These are phyloP conservation scores for Boletus huronensis DNA, from an alignment of 768 basidiomycete genomes.

Conservation along the genomic window DNA sequence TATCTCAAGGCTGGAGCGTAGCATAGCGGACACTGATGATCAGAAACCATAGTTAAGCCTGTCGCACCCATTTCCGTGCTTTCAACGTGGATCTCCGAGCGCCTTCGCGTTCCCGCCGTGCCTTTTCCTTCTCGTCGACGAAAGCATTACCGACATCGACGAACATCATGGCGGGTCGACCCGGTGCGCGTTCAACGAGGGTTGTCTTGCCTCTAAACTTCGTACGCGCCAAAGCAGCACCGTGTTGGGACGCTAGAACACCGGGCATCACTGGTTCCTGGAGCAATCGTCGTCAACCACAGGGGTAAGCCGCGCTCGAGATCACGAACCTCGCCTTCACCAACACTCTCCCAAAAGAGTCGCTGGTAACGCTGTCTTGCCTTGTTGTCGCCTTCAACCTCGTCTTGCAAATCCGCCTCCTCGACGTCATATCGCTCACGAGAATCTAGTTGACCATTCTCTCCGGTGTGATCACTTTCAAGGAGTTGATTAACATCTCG, in stretches of 20 bases:
- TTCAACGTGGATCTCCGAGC: constrained; percentile 42
- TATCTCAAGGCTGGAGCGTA: not conserved
- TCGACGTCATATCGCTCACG: constrained; percentile 44
- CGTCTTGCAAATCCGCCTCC: constrained; percentile 60
- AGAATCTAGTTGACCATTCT: not conserved
- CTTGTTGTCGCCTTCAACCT: constrained; percentile 50
- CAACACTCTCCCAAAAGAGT: constrained; percentile 75
- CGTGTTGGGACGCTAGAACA: constrained; percentile 48
- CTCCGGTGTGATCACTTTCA: constrained; percentile 5
- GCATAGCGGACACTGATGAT: not conserved
- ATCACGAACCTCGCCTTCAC: constrained; percentile 59
- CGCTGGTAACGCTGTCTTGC: constrained; percentile 65
- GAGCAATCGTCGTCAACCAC: not conserved
- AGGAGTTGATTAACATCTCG: constrained; percentile 2
- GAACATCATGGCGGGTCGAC: constrained; percentile 60
- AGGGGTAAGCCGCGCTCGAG: not conserved
- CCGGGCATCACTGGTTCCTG: constrained; percentile 64
- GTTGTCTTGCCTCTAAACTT: constrained; percentile 37
- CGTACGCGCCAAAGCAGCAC: constrained; percentile 37
- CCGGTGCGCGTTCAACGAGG: constrained; percentile 37
- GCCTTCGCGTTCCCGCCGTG: constrained; percentile 47
- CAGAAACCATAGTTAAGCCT: constrained; percentile 1
- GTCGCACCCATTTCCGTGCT: constrained; percentile 28
- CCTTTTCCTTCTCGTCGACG: constrained; percentile 52
- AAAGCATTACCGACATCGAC: constrained; percentile 74